phyloP scores from a whole-genome alignment of 306 rosid species.

The Purshia tridentata region DNA sequence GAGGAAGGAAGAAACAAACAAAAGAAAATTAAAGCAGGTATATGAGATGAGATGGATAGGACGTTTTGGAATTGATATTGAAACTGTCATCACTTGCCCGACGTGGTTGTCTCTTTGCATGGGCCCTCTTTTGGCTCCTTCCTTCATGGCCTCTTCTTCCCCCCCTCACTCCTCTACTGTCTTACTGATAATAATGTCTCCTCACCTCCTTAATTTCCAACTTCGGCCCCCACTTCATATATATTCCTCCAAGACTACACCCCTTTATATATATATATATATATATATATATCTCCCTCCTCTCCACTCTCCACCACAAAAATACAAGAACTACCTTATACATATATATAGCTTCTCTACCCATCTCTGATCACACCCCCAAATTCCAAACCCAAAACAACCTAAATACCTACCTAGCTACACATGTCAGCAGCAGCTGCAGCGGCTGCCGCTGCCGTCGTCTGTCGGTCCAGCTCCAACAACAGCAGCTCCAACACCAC shows the following conservation, averaged over 20 bases:
- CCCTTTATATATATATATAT: too few species aligned
- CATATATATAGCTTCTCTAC: too few species aligned
- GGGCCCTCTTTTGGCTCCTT: slow-evolving; percentile 30
- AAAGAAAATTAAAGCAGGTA: not conserved
- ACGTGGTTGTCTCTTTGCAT: not conserved
- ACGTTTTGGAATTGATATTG: slow-evolving; percentile 31
- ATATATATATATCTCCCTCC: too few species aligned
- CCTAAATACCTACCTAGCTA: too few species aligned
- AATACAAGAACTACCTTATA: too few species aligned
- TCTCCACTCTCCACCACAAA: too few species aligned
- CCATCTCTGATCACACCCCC: too few species aligned
- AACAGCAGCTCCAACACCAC: slow-evolving; percentile 12
- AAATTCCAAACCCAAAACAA: not conserved
- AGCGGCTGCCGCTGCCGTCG: slow-evolving; percentile 15
- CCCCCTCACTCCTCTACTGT: not conserved
- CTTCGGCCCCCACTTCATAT: too few species aligned
- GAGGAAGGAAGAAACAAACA: not conserved
- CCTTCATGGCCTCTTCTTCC: not conserved
- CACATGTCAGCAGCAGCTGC: slow-evolving; percentile 44
- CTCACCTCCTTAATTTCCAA: too few species aligned
- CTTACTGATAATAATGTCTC: too few species aligned
- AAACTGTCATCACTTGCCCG: slow-evolving; percentile 18
- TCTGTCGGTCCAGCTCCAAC: slow-evolving; percentile 17
- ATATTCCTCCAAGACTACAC: too few species aligned
- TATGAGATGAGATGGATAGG: slow-evolving; percentile 12